Conservation (phyloP, 2,329 filamentous ascomycete species). For the Orbilia blumenaviensis region DNA sequence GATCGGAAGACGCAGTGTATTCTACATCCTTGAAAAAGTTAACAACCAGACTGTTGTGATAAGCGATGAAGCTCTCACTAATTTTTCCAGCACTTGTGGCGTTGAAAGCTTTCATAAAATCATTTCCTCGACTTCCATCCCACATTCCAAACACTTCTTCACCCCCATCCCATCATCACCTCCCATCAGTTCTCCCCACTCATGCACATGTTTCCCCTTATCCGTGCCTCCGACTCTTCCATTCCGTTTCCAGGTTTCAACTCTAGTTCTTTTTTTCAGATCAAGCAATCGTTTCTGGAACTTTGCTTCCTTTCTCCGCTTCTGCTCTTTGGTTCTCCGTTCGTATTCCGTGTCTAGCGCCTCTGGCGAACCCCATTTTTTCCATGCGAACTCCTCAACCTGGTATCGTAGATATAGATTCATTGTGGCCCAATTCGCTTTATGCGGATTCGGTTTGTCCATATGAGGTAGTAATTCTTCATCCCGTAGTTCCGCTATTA, state of each 20-base stretch:
- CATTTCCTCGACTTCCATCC: constrained; percentile 80
- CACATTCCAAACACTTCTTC: constrained; percentile 80
- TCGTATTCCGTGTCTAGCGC: constrained; percentile 89
- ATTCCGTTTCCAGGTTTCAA: constrained; percentile 84
- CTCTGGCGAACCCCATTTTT: constrained; percentile 90
- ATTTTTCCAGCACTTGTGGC: not conserved
- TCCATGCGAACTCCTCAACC: constrained; percentile 92
- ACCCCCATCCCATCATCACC: constrained; percentile 71
- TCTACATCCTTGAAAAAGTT: not conserved
- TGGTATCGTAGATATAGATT: constrained; percentile 94
- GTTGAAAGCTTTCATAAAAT: constrained; percentile 66
- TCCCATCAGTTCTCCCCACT: constrained; percentile 78
- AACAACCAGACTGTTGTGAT: not conserved
- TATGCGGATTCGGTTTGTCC: constrained; percentile 90
- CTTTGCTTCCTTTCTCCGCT: constrained; percentile 85
- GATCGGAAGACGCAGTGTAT: constrained; percentile 14
- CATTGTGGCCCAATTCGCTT: constrained; percentile 97
- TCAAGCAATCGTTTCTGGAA: constrained; percentile 89
- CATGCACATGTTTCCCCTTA: constrained; percentile 82
- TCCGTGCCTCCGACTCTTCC: constrained; percentile 65
- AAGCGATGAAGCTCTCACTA: not conserved
- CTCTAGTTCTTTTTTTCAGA: constrained; percentile 89
- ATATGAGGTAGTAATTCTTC: constrained; percentile 85
- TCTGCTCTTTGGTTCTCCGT: constrained; percentile 79
- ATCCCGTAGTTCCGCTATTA: constrained; percentile 86